Conservation (phyloP, 1,284 basidiomycete species). For the Ceratobasidium sp. region DNA sequence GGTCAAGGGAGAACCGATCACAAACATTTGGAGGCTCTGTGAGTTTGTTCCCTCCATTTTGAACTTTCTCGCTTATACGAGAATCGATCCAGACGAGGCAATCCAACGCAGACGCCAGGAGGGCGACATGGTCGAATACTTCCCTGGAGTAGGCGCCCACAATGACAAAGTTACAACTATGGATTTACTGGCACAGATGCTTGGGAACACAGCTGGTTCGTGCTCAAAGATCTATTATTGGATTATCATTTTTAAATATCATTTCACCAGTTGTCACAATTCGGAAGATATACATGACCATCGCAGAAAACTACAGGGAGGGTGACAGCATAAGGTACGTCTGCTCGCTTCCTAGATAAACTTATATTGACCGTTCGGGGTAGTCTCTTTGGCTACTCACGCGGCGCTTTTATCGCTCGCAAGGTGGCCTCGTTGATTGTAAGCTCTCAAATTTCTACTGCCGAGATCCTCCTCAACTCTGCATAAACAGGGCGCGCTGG, state of each 20-base stretch:
- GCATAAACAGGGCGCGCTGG: not conserved
- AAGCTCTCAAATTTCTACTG: not conserved
- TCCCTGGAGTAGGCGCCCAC: constrained; percentile 4
- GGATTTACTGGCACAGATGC: constrained; percentile 1
- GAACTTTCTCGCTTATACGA: not conserved
- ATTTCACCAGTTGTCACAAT: not conserved
- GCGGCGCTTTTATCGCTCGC: constrained; percentile 46
- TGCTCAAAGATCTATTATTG: too few relatives aligned
- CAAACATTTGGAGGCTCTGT: constrained; percentile 32
- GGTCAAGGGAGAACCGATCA: not conserved
- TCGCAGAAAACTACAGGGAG: not conserved
- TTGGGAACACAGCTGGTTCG: too few relatives aligned
- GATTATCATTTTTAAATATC: too few relatives aligned
- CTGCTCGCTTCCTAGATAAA: not conserved
- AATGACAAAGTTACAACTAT: not conserved
- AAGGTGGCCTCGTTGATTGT: constrained; percentile 46
- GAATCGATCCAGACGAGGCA: not conserved
- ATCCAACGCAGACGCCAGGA: not conserved
- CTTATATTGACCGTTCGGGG: not conserved
- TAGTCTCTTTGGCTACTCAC: constrained; percentile 35
- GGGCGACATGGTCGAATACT: constrained; percentile 3
- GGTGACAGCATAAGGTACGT: constrained; percentile 21
- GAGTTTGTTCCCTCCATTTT: not conserved
- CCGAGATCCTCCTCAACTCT: not conserved
- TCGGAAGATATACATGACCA: constrained; percentile 11